Conservation (phyloP, 176 grass and related monocot genomes). For the Tillandsia fasciculata region DNA sequence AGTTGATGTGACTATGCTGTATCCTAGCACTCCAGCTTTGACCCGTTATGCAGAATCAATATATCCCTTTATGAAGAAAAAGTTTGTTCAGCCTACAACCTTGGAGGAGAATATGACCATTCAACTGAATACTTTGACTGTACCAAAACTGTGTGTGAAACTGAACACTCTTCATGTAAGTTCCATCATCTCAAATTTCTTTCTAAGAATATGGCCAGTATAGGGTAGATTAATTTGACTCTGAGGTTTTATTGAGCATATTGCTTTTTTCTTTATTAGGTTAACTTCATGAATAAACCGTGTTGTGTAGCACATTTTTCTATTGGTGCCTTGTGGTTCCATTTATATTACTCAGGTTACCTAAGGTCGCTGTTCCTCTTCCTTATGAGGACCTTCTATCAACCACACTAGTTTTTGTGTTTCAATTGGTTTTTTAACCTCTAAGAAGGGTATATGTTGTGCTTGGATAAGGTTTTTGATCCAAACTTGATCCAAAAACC, state of each 20-base stretch:
- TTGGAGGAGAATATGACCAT: conserved; percentile 42
- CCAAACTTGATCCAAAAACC: too few relatives aligned
- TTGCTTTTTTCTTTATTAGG: background rate
- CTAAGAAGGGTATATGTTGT: too few relatives aligned
- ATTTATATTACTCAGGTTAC: too few relatives aligned
- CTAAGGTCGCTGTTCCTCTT: too few relatives aligned
- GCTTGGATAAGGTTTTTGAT: too few relatives aligned
- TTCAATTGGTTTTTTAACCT: too few relatives aligned
- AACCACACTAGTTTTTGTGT: too few relatives aligned
- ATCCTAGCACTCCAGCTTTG: conserved; percentile 55
- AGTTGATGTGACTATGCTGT: conserved; percentile 55
- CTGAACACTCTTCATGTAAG: conserved; percentile 82
- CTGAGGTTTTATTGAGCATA: too few relatives aligned
- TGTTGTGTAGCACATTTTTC: too few relatives aligned
- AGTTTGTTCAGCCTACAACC: conserved; percentile 29
- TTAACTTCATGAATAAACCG: too few relatives aligned
- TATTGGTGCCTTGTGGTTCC: too few relatives aligned
- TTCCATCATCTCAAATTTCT: conserved; percentile 13
- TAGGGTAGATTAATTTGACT: background rate
- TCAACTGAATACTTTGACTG: conserved; percentile 46
- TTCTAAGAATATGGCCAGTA: background rate
- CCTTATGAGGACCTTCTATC: too few relatives aligned
- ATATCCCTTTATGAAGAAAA: conserved; percentile 73
- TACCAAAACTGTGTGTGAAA: conserved; percentile 76
- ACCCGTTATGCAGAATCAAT: conserved; percentile 67